A percentile compares a stretch with the other conserved stretches of the same genome.
phyloP scores from a whole-genome alignment of 2,329 filamentous ascomycete genomes.

The Nothopassalora personata region DNA sequence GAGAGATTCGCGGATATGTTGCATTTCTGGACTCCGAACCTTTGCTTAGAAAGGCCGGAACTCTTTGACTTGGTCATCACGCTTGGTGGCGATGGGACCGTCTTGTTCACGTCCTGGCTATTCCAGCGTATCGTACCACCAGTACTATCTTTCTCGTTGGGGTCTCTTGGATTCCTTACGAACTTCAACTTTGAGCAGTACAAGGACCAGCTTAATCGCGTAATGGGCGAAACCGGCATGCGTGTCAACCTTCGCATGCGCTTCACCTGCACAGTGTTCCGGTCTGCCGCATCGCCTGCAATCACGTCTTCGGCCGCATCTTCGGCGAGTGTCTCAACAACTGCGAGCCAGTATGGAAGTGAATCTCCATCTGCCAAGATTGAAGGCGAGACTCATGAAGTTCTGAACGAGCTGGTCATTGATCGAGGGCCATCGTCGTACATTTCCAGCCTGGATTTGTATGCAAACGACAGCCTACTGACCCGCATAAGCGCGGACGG shows the following conservation, averaged over 20 bases:
- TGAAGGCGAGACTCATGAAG: slow-evolving; percentile 93
- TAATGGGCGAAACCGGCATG: slow-evolving; percentile 96
- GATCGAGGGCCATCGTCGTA: slow-evolving; percentile 95
- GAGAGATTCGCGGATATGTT: slow-evolving; percentile 76
- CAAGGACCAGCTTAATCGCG: slow-evolving; percentile 75
- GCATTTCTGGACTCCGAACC: slow-evolving; percentile 90
- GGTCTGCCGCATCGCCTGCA: slow-evolving; percentile 46
- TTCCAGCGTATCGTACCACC: slow-evolving; percentile 85
- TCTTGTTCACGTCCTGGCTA: slow-evolving; percentile 85
- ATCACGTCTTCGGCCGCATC: slow-evolving; percentile 22
- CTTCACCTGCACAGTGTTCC: slow-evolving; percentile 96
- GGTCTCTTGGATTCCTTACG: slow-evolving; percentile 81
- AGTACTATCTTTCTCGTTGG: slow-evolving; percentile 76
- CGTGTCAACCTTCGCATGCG: slow-evolving; percentile 96
- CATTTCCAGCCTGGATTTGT: slow-evolving; percentile 92
- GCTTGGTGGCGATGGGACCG: slow-evolving; percentile 79
- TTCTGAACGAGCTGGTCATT: slow-evolving; percentile 96
- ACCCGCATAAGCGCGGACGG: slow-evolving; percentile 96
- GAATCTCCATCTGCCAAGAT: slow-evolving; percentile 55
- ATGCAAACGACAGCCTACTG: slow-evolving; percentile 88
- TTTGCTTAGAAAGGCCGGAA: slow-evolving; percentile 90
- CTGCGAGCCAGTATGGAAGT: slow-evolving; percentile 11
- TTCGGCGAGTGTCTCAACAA: slow-evolving; percentile 30
- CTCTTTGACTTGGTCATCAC: slow-evolving; percentile 92
- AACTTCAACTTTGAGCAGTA: slow-evolving; percentile 85